Base-by-base conservation (phyloP, 371 early-diverging fungal species). In the Syncephalastrum contaminatum region DNA sequence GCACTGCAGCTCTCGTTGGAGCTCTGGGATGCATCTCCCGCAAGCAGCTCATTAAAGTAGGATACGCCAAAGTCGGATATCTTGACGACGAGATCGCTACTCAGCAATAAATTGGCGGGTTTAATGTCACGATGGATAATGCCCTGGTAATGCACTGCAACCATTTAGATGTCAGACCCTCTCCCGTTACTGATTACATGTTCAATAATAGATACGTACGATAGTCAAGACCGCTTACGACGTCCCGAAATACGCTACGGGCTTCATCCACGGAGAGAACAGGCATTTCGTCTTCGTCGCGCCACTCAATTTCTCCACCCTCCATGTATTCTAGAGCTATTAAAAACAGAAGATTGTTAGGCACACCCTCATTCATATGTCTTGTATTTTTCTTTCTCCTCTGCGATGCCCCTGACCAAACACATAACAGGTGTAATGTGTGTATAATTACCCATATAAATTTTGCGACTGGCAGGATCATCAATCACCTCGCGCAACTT, bases 51-150 rank as follows among this genome's bases (percentile, higher is more conserved):
- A 55, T 80, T 82, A n/a, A 82, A 84, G 57, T 84, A 82, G 13
- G 93, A 93, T 19, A 97, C 97, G 44, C 98, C 97, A 84, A 97
- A 96, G 60, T 97, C 98, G 4, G 92, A 89, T 12, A 97, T 94
- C 67, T 97, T 97, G 43, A 94, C 95, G 4, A 84, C 69, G 4
- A 83, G 77, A 43, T 89, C 88, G 27, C 75, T 82, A 1, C 86
- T 86, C 20, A 81, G 56, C 20, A 97, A 68, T 25, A 97, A 70
- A 64, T 97, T 97, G 50, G 96, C 95, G 0, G 98, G 98, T 70
- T 97, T 97, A 63, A 97, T 92, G 59, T 96, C 98, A 20, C 98
- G 86, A 60, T 97, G 97, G 45, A 97, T 88, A 44, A 97, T 92
- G 18, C 96, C 96, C 54, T 89, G 92, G 56, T 88, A 87, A 70